Percentiles rank a stretch among this genome's conserved stretches.
These are phyloP conservation scores for Laburnicola sp. DNA, from an alignment of 2,329 filamentous ascomycete genomes.

Conservation along the genomic window DNA sequence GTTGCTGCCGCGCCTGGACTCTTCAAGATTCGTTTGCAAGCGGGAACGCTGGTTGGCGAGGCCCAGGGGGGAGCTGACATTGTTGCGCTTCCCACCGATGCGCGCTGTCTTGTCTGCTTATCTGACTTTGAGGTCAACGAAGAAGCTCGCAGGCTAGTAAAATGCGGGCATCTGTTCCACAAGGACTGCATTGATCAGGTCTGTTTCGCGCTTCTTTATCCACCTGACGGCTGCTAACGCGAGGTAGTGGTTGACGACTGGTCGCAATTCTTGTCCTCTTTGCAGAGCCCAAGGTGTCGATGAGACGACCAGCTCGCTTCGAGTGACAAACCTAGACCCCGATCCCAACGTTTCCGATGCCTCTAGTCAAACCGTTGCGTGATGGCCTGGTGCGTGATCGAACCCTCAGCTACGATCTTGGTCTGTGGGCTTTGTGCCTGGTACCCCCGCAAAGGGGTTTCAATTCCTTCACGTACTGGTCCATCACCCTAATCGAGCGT, in stretches of 20 bases:
- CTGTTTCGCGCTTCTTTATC: conserved; percentile 28
- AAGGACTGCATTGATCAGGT: conserved; percentile 71
- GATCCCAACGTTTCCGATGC: conserved; percentile 3
- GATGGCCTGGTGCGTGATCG: neutral
- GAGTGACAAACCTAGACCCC: conserved; percentile 3
- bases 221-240: conserved; percentile 14
- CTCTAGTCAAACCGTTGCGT: neutral
- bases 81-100: conserved; percentile 37
- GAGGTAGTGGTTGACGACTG: conserved; percentile 67
- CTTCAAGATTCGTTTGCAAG: conserved; percentile 55
- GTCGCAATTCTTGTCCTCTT: conserved; percentile 65
- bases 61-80: conserved; percentile 44
- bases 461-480: neutral
- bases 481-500: neutral
- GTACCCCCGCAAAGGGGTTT: neutral
- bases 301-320: conserved; percentile 41
- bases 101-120: conserved; percentile 68
- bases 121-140: conserved; percentile 67
- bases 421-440: neutral
- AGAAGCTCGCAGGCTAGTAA: conserved; percentile 62
- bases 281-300: conserved; percentile 63
- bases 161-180: conserved; percentile 69
- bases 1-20: conserved; percentile 64
- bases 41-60: conserved; percentile 52
- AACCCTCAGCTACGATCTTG: neutral